These are phyloP conservation scores for Fraxinus anomala DNA, from an alignment of 257 asterid species.

Conservation along the genomic window DNA sequence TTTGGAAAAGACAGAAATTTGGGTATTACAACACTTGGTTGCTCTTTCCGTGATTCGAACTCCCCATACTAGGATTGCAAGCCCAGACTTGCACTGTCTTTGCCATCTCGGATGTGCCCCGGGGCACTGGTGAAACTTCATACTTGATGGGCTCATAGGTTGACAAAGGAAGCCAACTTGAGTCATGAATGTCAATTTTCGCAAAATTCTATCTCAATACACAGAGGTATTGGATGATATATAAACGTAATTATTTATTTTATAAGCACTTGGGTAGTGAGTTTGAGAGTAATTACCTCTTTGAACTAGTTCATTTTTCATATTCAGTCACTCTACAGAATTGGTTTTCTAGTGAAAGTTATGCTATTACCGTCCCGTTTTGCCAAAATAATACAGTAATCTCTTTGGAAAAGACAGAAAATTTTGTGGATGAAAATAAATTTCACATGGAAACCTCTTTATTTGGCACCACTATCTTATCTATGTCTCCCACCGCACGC, in stretches of 20 bases:
- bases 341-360: not conserved
- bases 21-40: too few species aligned
- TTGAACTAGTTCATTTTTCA: not conserved
- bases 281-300: not conserved
- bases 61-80: too few species aligned
- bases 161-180: not conserved
- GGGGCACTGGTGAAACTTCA: too few species aligned
- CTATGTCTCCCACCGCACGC: slow-evolving; percentile 57
- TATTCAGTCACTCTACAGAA: too few species aligned
- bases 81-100: too few species aligned
- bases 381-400: slow-evolving; percentile 6
- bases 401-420: slow-evolving; percentile 24
- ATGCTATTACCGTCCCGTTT: slow-evolving; percentile 5
- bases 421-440: slow-evolving; percentile 53
- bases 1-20: slow-evolving; percentile 27
- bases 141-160: not conserved
- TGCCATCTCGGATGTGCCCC: too few species aligned
- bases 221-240: not conserved
- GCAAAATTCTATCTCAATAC: not conserved
- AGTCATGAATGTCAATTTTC: not conserved
- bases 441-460: slow-evolving; percentile 39
- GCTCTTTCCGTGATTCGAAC: too few species aligned
- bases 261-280: too few species aligned
- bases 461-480: slow-evolving; percentile 46
- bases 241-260: too few species aligned